phyloP scores from a whole-genome alignment of 139 green algal species.

The Micractinium conductrix region DNA sequence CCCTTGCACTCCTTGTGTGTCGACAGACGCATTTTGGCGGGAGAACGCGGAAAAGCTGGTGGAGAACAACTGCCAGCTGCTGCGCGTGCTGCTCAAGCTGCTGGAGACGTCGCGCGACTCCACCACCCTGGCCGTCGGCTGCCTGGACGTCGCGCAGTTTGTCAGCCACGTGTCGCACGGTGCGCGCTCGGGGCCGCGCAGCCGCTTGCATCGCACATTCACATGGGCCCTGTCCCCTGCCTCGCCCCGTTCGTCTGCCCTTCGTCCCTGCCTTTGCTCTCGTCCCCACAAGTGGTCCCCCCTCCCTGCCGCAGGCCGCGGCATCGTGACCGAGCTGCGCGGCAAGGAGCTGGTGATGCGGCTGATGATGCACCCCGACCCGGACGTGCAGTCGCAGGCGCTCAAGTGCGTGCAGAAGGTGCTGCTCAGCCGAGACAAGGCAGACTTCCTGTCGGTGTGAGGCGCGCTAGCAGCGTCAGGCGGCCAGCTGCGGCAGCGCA shows the following conservation, averaged over 20 bases:
- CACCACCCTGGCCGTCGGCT: slow-evolving; percentile 89
- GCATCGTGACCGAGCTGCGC: slow-evolving; percentile 71
- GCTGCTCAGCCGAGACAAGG: slow-evolving; percentile 88
- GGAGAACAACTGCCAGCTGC: slow-evolving; percentile 93
- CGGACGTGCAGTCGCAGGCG: slow-evolving; percentile 91
- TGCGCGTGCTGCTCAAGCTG: slow-evolving; percentile 90
- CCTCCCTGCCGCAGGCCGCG: slow-evolving; percentile 18
- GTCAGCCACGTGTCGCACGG: slow-evolving; percentile 81
- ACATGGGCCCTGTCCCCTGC: background rate
- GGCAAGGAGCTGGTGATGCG: slow-evolving; percentile 96
- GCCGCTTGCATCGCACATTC: background rate
- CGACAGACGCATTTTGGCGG: slow-evolving; percentile 68
- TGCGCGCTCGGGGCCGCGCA: background rate
- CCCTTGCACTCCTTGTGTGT: slow-evolving; percentile 25
- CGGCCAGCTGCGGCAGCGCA: background rate
- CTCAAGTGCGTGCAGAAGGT: slow-evolving; percentile 95
- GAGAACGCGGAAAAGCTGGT: slow-evolving; percentile 90
- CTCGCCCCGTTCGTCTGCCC: background rate
- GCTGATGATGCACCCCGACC: slow-evolving; percentile 90
- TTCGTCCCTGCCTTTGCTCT: background rate
- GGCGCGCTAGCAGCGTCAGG: background rate
- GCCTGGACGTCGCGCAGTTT: slow-evolving; percentile 93
- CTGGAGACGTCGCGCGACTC: slow-evolving; percentile 81
- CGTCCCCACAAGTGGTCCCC: background rate
- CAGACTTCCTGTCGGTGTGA: slow-evolving; percentile 48